Evolutionary conservation across 768 basidiomycete species (phyloP).

Genomic region (Tulasnella sp.): DNA sequence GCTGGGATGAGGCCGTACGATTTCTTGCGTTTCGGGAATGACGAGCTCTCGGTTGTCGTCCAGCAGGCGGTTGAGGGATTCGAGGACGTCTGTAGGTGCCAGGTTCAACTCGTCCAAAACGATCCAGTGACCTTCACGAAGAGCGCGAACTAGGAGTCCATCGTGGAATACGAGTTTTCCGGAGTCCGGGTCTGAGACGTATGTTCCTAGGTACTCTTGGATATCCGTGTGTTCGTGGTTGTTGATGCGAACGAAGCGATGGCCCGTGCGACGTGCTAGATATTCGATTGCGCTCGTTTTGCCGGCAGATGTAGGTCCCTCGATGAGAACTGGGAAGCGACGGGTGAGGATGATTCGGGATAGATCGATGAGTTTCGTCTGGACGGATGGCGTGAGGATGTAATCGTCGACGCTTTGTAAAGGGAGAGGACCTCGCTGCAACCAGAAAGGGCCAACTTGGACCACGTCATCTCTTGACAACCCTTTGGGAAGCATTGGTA

Average conservation of each 20-base stretch:
- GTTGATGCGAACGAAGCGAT: conserved; percentile 96
- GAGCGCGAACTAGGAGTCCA: conserved; percentile 88
- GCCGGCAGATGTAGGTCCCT: conserved; percentile 96
- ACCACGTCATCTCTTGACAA: conserved; percentile 59
- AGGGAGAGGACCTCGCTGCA: conserved; percentile 73
- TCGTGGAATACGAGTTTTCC: conserved; percentile 97
- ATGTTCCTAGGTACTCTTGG: conserved; percentile 97
- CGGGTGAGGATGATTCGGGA: conserved; percentile 86
- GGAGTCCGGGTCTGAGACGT: conserved; percentile 87
- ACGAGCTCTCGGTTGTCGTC: conserved; percentile 97
- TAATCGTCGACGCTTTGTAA: conserved; percentile 75
- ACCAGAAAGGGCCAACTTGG: conserved; percentile 89
- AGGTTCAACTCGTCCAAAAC: conserved; percentile 97
- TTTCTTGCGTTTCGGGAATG: conserved; percentile 94
- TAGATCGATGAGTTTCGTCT: conserved; percentile 91
- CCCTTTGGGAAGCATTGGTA: conserved; percentile 59
- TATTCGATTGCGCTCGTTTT: conserved; percentile 98
- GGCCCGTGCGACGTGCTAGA: conserved; percentile 88
- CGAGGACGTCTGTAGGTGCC: conserved; percentile 96
- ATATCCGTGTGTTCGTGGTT: conserved; percentile 99
- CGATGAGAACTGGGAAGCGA: conserved; percentile 92
- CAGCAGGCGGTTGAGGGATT: conserved; percentile 92
- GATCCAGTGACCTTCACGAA: conserved; percentile 94
- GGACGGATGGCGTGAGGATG: conserved; percentile 93
- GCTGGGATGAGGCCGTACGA: conserved; percentile 88